Evolutionary conservation across 192 early-diverging fungal species (phyloP).

Genomic region (Kickxella alabastrina): DNA sequence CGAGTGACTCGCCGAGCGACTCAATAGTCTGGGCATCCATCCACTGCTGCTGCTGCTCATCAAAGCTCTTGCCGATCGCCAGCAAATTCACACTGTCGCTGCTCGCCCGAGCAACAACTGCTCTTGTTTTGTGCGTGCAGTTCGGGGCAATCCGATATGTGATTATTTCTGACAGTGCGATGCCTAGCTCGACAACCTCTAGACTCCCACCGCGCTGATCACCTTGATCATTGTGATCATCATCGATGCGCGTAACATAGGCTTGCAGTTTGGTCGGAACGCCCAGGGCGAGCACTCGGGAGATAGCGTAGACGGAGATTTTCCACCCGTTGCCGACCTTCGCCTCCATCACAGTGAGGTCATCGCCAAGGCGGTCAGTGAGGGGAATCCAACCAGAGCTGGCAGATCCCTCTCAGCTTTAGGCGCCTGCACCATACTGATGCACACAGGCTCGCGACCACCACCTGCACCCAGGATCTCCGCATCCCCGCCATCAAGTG

Average conservation of each 20-base stretch:
- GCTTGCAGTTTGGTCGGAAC: conserved; percentile 11
- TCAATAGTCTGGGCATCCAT: conserved; percentile 32
- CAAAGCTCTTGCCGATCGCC: background rate
- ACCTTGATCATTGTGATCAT: no score
- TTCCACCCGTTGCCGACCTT: conserved; percentile 6
- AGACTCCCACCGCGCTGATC: no score
- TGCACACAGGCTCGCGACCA: conserved; percentile 4
- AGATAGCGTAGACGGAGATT: conserved; percentile 14
- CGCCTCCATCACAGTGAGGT: conserved; percentile 20
- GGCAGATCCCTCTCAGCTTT: background rate
- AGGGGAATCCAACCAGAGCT: background rate
- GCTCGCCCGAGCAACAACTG: no score
- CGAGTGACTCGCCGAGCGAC: conserved; percentile 36
- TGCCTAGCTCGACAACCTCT: conserved; percentile 21
- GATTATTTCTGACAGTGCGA: conserved; percentile 20
- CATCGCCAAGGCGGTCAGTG: conserved; percentile 1
- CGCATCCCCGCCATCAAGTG: conserved; percentile 7
- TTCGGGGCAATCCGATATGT: conserved; percentile 14
- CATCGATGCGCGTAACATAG: conserved; percentile 15
- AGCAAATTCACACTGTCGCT: no score
- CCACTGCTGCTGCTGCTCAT: conserved; percentile 1
- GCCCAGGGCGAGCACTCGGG: conserved; percentile 23
- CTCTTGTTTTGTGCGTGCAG: no score
- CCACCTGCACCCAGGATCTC: conserved; percentile 16
- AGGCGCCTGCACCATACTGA: conserved; percentile 21